Base-by-base conservation (phyloP, 176 grass and related monocot species). In the Olyra latifolia region DNA sequence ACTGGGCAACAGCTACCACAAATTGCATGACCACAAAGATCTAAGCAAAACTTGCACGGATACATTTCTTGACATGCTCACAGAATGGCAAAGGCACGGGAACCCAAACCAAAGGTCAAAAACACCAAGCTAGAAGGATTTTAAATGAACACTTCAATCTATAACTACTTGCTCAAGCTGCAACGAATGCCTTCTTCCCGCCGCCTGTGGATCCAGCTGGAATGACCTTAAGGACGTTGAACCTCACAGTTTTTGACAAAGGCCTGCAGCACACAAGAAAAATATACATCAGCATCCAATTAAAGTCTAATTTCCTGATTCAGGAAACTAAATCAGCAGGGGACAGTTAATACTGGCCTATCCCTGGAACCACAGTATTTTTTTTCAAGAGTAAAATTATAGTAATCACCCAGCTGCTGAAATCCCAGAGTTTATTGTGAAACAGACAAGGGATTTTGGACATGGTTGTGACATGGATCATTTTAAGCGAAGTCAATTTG, bases 141-240 rank as follows among this genome's bases (percentile, higher is more conserved):
- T 52, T n/a, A 41, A 17, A 16, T 40, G 27, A 20, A 42, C 30
- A 15, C 7, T 72, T 64, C 38, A 40, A 17, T 74, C 35, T 50
- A 62, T 20, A 55, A 43, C 19, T 66, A 41, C 11, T 53, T 53
- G 50, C 72, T 86, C 82, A 84, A 71, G 63, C 80, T 62, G 76
- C 71, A 6, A 29, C 69, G 7, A 87, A 84, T 57, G 83, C 84
- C 64, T 93, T 93, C 76, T 93, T 93, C 46, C 59, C 76, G 38
- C 80, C 71, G 7, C 83, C 71, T 20, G 84, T 62, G 20, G 80
- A 87, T 49, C 83, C 83, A 55, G 83, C 83, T 5, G 79, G 87
- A 78, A 87, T 72, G 53, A 89, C 79, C 78, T 89, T 65, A 76
- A 84, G 41, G 12, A 88, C 69, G 45, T 86, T 86, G 74, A 92